phyloP scores from a whole-genome alignment of 2,329 filamentous ascomycete species.

The Curvularia sp. region DNA sequence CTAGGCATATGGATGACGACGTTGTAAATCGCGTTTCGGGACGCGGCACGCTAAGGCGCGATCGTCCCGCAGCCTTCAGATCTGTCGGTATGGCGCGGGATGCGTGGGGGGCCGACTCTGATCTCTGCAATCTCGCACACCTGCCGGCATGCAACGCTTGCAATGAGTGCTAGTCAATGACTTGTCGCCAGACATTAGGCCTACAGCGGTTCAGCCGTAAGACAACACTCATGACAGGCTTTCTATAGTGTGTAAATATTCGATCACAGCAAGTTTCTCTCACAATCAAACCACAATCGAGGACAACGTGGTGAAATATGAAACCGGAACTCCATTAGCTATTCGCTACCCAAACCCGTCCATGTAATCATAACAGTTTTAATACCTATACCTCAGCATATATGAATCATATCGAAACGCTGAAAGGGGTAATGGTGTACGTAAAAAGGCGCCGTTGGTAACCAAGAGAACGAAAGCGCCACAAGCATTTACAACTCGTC shows the following conservation, averaged over 20 bases:
- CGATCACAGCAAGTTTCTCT: neutral
- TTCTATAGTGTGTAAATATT: neutral
- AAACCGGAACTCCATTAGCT: conserved; percentile 42
- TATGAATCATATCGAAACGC: conserved; percentile 29
- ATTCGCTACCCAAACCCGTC: conserved; percentile 32
- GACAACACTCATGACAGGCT: neutral
- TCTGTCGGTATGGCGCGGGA: neutral
- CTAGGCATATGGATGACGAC: conserved; percentile 37
- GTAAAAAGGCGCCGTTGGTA: conserved; percentile 21
- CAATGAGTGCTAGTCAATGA: neutral
- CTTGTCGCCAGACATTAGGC: neutral
- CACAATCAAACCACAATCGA: neutral
- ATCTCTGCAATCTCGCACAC: neutral
- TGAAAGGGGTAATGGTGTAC: conserved; percentile 32
- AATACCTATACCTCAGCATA: conserved; percentile 28
- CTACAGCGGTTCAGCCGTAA: neutral
- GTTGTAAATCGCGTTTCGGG: conserved; percentile 20
- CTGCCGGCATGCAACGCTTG: neutral
- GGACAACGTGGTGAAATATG: conserved; percentile 20
- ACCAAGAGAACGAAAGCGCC: conserved; percentile 18
- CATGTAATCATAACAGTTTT: conserved; percentile 37
- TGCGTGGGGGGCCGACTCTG: neutral
- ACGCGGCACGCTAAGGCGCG: conserved; percentile 27
- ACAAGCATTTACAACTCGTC: conserved; percentile 74
- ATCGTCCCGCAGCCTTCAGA: conserved; percentile 1